These are phyloP conservation scores for Podila epigama DNA, from an alignment of 192 early-diverging fungal species.

Conservation along the genomic window DNA sequence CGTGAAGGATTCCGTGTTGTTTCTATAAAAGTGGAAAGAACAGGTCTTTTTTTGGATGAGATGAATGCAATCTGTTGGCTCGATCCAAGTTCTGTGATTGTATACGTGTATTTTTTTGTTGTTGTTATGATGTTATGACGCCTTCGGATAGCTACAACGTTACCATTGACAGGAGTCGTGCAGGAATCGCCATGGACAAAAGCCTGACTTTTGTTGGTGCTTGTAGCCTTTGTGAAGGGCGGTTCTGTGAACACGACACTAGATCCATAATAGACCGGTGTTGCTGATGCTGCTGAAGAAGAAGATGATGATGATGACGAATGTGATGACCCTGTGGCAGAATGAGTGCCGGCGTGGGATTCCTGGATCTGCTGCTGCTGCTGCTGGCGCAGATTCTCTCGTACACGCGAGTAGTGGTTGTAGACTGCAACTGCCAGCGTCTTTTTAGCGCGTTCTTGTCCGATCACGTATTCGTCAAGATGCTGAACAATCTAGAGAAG, in stretches of 20 bases:
- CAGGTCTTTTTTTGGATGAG: too few relatives aligned
- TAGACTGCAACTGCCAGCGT: constrained; percentile 81
- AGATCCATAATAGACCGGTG: not conserved
- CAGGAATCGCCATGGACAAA: not conserved
- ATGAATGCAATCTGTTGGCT: too few relatives aligned
- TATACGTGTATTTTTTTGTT: too few relatives aligned
- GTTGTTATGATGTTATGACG: too few relatives aligned
- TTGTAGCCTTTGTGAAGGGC: not conserved
- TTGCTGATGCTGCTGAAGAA: not conserved
- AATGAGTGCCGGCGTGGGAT: not conserved
- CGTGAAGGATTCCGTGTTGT: not conserved
- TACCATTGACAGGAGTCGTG: not conserved
- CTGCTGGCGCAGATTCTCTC: constrained; percentile 64
- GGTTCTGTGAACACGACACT: not conserved
- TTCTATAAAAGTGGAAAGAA: not conserved
- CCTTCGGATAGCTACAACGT: too few relatives aligned
- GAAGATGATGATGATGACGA: not conserved
- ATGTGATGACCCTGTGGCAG: not conserved
- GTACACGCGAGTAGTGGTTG: constrained; percentile 80
- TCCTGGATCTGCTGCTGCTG: constrained; percentile 50
- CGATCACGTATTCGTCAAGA: constrained; percentile 84
- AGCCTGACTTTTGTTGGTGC: not conserved
- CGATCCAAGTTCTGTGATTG: too few relatives aligned
- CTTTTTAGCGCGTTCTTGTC: constrained; percentile 82
- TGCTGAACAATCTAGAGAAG: constrained; percentile 68